Evolutionary conservation across 306 rosid genomes (phyloP).

Genomic region (Herpetospermum pedunculosum): DNA sequence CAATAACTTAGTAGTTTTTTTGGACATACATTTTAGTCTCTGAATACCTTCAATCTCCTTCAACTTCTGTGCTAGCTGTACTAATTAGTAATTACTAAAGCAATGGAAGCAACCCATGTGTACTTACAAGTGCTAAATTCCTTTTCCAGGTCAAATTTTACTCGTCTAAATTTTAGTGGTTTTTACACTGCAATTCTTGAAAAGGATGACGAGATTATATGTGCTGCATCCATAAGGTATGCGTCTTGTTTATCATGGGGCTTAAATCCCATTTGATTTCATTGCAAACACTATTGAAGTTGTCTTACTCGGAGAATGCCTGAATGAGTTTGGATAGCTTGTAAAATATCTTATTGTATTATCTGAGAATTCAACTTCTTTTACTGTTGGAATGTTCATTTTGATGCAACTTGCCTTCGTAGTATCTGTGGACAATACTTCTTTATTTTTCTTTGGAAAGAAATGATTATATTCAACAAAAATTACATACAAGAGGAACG

Average conservation of each 20-base stretch:
- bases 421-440: neutral
- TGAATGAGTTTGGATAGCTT: neutral
- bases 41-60: neutral
- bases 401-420: neutral
- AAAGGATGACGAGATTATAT: constrained; percentile 69
- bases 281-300: neutral
- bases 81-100: neutral
- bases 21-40: neutral
- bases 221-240: constrained; percentile 76
- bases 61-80: neutral
- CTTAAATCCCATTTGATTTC: neutral
- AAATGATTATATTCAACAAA: neutral
- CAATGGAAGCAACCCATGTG: neutral
- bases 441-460: neutral
- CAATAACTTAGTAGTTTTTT: neutral
- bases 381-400: neutral
- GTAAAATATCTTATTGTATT: neutral
- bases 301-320: neutral
- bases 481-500: neutral
- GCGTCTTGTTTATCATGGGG: constrained; percentile 3
- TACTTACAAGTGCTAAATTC: constrained; percentile 8
- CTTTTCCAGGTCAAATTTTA: constrained; percentile 73
- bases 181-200: constrained; percentile 78
- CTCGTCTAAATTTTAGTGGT: constrained; percentile 62
- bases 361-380: neutral